These are phyloP conservation scores for Phyllosticta citribraziliensis DNA, from an alignment of 2,329 filamentous ascomycete species.

Conservation along the genomic window DNA sequence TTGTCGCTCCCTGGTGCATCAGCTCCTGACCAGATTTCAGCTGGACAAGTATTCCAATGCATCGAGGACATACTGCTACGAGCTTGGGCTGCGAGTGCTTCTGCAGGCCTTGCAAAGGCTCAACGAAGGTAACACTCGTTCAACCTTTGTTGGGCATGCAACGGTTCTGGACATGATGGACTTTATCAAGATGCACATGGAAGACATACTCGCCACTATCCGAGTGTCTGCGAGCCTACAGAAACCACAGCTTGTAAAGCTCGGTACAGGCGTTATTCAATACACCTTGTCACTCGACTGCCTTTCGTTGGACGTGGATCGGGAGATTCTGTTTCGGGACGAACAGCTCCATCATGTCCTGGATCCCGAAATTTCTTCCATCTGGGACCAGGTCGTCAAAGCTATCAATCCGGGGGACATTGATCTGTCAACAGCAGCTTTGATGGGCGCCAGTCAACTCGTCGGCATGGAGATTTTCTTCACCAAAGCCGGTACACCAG, in stretches of 20 bases:
- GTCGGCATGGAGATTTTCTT: constrained; percentile 65
- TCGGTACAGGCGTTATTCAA: constrained; percentile 56
- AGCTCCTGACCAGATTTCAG: constrained; percentile 59
- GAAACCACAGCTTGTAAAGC: constrained; percentile 24
- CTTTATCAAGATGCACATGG: constrained; percentile 51
- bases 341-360: constrained; percentile 56
- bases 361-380: constrained; percentile 58
- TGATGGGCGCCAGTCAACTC: constrained; percentile 61
- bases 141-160: constrained; percentile 30
- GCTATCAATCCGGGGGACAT: constrained; percentile 57
- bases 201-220: constrained; percentile 24
- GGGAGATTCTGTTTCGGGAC: constrained; percentile 52
- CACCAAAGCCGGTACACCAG: constrained; percentile 25
- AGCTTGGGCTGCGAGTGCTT: constrained; percentile 43
- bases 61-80: constrained; percentile 52
- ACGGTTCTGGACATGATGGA: constrained; percentile 50
- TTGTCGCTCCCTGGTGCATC: constrained; percentile 66
- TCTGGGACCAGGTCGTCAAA: constrained; percentile 70
- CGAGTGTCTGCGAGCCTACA: constrained; percentile 20
- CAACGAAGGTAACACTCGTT: constrained; percentile 22
- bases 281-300: constrained; percentile 62
- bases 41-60: constrained; percentile 45
- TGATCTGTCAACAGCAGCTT: constrained; percentile 63
- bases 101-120: constrained; percentile 25
- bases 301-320: constrained; percentile 59